Base-by-base conservation (phyloP, 495 filamentous ascomycete genomes). In the Penicillium steckii region DNA sequence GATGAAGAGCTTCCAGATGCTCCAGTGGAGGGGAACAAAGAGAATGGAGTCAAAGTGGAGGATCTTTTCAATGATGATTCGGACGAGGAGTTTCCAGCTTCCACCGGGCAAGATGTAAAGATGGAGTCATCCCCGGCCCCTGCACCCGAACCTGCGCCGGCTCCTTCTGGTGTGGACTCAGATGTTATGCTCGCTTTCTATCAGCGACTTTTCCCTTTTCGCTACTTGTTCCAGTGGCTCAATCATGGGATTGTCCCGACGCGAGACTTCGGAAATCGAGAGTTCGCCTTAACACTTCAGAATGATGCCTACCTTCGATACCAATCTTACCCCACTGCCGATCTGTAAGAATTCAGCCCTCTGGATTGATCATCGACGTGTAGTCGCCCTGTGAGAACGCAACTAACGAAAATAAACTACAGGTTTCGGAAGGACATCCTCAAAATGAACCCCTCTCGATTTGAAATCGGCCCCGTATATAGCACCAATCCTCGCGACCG, bases 401-500 rank as follows among this genome's bases (percentile, higher is more conserved):
- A 22, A 27, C 12, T 19, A 1, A 43, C 8, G 46, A 49, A 22
- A 53, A 50, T 61, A 13, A 53, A 54, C 44, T 12, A n/a, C 18
- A 94, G 89, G 4, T 82, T 98, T 43, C 90, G 93, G 19, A 96
- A 96, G 71, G 91, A 97, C 49, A 86, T 96, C 42, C 70, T 98
- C 2, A 80, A 81, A 8, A 81, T 88, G 62, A 91, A 94, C 56
- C 95, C 94, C 18, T 85, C 88, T 17, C 90, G 95, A 68, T 97
- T 98, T 73, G 94, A 98, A 74, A 97, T 98, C 64, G 94, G 94
- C 8, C 94, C 94, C 8, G 88, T 97, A 12, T 98, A 98, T 68
- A 88, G 80, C 27, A 85, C 91, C 23, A 96, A 97, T 67, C 94
- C 95, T 0, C 87, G 91, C 48, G 94, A 97, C 52, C 89, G 95